Base-by-base conservation (phyloP, 2,329 filamentous ascomycete species). In the Trichoderma sp. region DNA sequence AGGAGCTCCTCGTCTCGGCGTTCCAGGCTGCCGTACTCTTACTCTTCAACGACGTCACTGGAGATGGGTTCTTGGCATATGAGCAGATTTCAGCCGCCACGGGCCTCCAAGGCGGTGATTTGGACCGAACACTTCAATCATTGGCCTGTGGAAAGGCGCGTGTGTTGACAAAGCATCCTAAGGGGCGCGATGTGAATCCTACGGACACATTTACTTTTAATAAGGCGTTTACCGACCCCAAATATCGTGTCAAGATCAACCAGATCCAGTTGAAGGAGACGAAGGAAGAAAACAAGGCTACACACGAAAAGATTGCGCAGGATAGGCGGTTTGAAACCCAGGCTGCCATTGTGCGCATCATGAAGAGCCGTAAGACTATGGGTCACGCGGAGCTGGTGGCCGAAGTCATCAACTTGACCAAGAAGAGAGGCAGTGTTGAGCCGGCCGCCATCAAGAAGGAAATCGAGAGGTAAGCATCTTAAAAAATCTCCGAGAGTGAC, bases 231-330 rank as follows among this genome's bases (percentile, higher is more conserved):
- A 84, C 84, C 3, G 92, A 98, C 78, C 87, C 91, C 24, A 97
- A 96, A 81, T 92, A 93, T 82, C 90, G 94, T 71, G 91, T 99
- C 83, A 99, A 99, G 85, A 98, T 99, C 85, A 99, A 98, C 83
- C 95, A 98, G 82, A 96, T 99, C 76, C 96, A 99, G 82, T 88
- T 98, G 65, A 97, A 96, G 83, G 96, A 99, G 83, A 98, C 96
- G 0, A 93, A 92, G 77, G 92, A 95, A 78, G 96, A 99, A 83
- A 98, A 98, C 83, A 93, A 94, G 82, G 93, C 92, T 77, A 98
- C 95, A 1, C 94, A 98, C 81, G 92, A 97, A 81, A 89, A 94
- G 57, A 93, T 99, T 5, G 91, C 91, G 0, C 92, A 93, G 67
- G 96, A 99, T 79, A 86, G 96, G 65, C 94, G 97, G 78, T 97